Evolutionary conservation across 352 stramenopile genomes (phyloP).

Genomic region (Proteromonas lacertae): DNA sequence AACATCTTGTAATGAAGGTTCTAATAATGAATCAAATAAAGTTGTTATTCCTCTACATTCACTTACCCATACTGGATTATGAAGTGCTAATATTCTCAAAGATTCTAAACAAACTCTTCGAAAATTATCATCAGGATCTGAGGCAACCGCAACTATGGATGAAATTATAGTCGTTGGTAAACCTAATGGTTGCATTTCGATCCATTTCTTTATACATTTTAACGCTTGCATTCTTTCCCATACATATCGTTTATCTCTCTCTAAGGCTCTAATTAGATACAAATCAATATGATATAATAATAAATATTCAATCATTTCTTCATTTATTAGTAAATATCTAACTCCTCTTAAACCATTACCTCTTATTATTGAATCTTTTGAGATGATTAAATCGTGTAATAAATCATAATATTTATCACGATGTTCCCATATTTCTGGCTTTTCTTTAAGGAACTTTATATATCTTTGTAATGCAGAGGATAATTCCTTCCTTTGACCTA

Average conservation of each 20-base stretch:
- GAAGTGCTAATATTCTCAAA: neutral
- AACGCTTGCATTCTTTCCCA: slow-evolving; percentile 1
- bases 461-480: too few relatives aligned
- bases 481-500: too few relatives aligned
- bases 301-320: too few relatives aligned
- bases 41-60: neutral
- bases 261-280: too few relatives aligned
- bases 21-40: slow-evolving; percentile 1
- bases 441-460: too few relatives aligned
- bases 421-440: too few relatives aligned
- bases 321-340: too few relatives aligned
- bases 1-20: neutral
- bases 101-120: slow-evolving; percentile 1
- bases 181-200: neutral
- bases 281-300: too few relatives aligned
- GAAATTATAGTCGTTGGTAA: neutral
- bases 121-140: neutral
- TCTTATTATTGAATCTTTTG: too few relatives aligned
- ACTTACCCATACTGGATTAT: neutral
- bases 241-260: neutral
- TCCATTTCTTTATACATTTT: neutral
- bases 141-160: neutral
- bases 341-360: too few relatives aligned
- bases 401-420: too few relatives aligned
- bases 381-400: too few relatives aligned